These are phyloP conservation scores for Dactylellina leptospora DNA, from an alignment of 2,329 filamentous ascomycete species.

Conservation along the genomic window DNA sequence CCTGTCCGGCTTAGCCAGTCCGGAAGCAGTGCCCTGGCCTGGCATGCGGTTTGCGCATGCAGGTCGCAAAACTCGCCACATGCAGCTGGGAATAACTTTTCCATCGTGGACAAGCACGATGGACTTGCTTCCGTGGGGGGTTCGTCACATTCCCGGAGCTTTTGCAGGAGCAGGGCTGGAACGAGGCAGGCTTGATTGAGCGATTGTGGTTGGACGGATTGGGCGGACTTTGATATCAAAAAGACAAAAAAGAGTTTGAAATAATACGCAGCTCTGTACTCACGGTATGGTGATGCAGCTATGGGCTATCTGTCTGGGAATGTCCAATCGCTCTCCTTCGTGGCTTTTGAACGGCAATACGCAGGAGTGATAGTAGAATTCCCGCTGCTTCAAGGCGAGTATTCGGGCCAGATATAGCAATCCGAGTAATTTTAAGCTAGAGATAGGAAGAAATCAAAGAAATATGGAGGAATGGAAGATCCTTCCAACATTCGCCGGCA, in stretches of 20 bases:
- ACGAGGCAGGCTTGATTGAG: too few species aligned
- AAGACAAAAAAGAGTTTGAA: too few species aligned
- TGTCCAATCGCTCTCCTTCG: too few species aligned
- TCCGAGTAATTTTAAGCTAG: not conserved
- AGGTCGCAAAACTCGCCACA: constrained; percentile 32
- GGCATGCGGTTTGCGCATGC: constrained; percentile 40
- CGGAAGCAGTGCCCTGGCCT: constrained; percentile 22
- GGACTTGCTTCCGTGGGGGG: not conserved
- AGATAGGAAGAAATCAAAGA: not conserved
- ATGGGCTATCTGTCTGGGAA: too few species aligned
- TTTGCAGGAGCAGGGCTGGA: too few species aligned
- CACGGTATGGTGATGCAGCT: too few species aligned
- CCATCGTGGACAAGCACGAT: not conserved
- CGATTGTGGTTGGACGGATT: too few species aligned
- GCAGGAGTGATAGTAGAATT: too few species aligned
- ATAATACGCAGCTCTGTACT: too few species aligned
- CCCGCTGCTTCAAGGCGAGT: too few species aligned
- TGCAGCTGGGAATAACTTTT: constrained; percentile 33
- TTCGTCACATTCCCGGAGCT: constrained; percentile 19
- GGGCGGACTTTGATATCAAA: too few species aligned
- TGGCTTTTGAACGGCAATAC: too few species aligned
- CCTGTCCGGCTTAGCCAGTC: constrained; percentile 24
- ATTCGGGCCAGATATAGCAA: not conserved
- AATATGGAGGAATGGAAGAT: not conserved
- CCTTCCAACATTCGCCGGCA: not conserved